Conservation (phyloP, 768 basidiomycete species). For the Podaxis sp. region DNA sequence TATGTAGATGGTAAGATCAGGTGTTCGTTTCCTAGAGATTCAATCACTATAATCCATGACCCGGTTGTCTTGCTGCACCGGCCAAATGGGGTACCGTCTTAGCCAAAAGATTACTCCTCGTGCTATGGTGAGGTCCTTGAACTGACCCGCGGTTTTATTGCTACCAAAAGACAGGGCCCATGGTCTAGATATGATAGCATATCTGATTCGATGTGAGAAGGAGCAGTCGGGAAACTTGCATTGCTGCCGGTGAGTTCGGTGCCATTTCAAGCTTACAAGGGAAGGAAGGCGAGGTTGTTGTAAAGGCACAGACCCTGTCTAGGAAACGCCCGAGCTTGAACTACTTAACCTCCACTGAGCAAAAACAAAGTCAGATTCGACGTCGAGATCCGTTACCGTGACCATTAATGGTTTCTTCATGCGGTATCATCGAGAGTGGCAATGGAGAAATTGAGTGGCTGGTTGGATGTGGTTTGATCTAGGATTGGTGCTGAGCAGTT, state of each 20-base stretch:
- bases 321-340: neutral
- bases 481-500: neutral
- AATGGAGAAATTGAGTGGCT: slow-evolving; percentile 3
- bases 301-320: slow-evolving; percentile 1
- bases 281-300: neutral
- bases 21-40: neutral
- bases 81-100: no score
- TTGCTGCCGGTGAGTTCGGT: slow-evolving; percentile 14
- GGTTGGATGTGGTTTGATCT: slow-evolving; percentile 7
- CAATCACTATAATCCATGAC: neutral
- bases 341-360: neutral
- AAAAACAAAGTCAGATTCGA: neutral
- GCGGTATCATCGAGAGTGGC: neutral
- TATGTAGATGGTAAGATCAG: neutral
- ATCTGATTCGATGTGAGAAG: slow-evolving; percentile 13
- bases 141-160: neutral
- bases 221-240: neutral
- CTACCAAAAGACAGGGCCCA: neutral
- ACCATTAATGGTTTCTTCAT: neutral
- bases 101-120: neutral
- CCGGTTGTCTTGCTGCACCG: neutral
- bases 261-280: slow-evolving; percentile 11
- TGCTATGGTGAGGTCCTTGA: neutral
- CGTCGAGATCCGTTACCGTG: slow-evolving; percentile 5
- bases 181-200: neutral